Evolutionary conservation across 352 stramenopile genomes (phyloP).

Genomic region (Phytophthora syringae): DNA sequence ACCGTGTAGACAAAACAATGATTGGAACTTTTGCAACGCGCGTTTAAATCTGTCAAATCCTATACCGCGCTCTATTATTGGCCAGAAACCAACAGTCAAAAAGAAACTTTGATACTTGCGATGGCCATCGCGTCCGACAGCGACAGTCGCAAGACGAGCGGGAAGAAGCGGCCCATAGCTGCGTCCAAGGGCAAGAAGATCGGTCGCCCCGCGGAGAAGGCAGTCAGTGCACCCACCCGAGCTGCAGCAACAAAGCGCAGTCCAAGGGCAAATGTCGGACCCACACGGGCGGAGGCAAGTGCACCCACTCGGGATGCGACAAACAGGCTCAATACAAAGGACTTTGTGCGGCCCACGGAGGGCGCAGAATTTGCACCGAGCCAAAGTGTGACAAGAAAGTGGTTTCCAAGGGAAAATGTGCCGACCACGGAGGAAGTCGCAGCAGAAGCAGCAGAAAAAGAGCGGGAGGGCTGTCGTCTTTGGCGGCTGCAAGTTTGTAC

Average conservation of each 20-base stretch:
- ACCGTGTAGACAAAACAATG: no score
- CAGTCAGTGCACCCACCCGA: not conserved
- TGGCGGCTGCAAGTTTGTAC: not conserved
- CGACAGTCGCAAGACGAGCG: not conserved
- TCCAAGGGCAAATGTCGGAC: slow-evolving; percentile 15
- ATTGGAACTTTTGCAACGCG: no score
- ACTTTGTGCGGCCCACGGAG: slow-evolving; percentile 24
- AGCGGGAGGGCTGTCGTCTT: not conserved
- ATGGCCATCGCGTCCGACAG: not conserved
- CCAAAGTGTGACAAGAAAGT: slow-evolving; percentile 28
- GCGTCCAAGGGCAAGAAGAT: not conserved
- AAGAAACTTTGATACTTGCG: no score
- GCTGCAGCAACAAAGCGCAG: slow-evolving; percentile 27
- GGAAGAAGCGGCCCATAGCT: not conserved
- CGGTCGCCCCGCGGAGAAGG: not conserved
- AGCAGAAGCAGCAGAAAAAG: not conserved
- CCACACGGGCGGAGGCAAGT: slow-evolving; percentile 22
- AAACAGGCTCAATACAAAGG: slow-evolving; percentile 30
- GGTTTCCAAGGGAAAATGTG: slow-evolving; percentile 26
- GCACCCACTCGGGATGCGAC: slow-evolving; percentile 15
- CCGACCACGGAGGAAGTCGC: slow-evolving; percentile 24
- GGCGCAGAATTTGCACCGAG: slow-evolving; percentile 11
- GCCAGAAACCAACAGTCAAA: no score
- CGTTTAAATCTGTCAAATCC: no score
- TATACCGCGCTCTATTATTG: no score